A percentile compares a stretch with the other conserved stretches of the same genome.
Evolutionary conservation across 2,329 filamentous ascomycete genomes (phyloP).

Genomic region (Penicillium crustosum): DNA sequence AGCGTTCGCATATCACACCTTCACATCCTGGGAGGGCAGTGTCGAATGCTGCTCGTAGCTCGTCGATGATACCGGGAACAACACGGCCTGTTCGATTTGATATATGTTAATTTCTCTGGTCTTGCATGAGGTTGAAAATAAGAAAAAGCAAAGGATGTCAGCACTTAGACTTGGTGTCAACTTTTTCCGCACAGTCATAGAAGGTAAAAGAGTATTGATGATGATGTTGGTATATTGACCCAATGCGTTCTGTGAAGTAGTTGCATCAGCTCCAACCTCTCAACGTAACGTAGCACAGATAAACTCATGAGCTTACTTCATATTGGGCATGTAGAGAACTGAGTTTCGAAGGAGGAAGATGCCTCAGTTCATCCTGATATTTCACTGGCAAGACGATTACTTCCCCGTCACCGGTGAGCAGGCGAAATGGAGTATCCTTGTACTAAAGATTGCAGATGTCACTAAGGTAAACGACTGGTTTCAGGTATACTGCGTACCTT

Average conservation of each 20-base stretch:
- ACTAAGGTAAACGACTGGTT: neutral
- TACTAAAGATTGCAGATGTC: constrained; percentile 21
- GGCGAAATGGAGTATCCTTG: constrained; percentile 27
- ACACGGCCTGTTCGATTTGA: constrained; percentile 21
- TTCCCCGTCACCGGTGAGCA: constrained; percentile 32
- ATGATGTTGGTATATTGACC: constrained; percentile 32
- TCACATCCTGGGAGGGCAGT: constrained; percentile 26
- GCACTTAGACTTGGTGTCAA: constrained; percentile 29
- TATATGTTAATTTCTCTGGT: neutral
- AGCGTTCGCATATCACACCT: constrained; percentile 11
- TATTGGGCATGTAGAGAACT: constrained; percentile 32
- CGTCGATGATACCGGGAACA: constrained; percentile 27
- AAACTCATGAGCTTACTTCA: constrained; percentile 17
- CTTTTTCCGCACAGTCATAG: constrained; percentile 24
- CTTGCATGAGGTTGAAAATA: neutral
- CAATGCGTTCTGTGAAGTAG: constrained; percentile 25
- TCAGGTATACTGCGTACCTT: constrained; percentile 16
- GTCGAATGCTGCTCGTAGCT: constrained; percentile 28
- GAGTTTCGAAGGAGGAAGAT: constrained; percentile 18
- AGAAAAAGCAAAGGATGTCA: neutral
- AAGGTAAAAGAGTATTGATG: constrained; percentile 26
- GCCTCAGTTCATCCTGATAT: constrained; percentile 28
- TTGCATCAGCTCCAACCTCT: neutral
- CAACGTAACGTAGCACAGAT: neutral
- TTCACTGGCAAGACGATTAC: constrained; percentile 29